Evolutionary conservation across 129 eudicot genomes (phyloP).

Genomic region (Rutidosis leptorrhynchoides): DNA sequence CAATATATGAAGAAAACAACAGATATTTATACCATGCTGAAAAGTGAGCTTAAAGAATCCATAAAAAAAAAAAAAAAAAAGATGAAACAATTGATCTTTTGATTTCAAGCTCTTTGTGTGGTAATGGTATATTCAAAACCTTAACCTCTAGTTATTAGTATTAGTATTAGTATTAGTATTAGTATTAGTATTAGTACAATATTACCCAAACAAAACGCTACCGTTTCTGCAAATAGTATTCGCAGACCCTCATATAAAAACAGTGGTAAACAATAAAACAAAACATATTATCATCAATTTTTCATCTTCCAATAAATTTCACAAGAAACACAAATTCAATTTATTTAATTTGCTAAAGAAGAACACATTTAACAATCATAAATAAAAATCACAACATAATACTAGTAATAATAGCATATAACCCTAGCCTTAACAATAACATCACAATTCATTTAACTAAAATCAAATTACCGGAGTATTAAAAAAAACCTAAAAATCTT

Average conservation of each 20-base stretch:
- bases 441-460: constrained; percentile 6
- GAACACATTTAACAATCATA: constrained; percentile 2
- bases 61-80: constrained; percentile 68
- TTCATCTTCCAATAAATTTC: too few species aligned
- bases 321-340: background rate
- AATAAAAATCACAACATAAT: background rate
- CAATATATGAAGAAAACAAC: background rate
- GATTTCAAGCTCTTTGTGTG: constrained; percentile 36
- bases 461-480: background rate
- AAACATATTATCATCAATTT: too few species aligned
- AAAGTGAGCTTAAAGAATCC: constrained; percentile 62
- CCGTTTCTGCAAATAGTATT: constrained; percentile 9
- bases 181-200: too few species aligned
- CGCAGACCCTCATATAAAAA: constrained; percentile 3
- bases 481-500: constrained; percentile 21
- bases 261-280: background rate
- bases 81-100: constrained; percentile 61
- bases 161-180: too few species aligned
- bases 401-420: background rate
- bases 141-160: too few species aligned
- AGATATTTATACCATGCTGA: constrained; percentile 47
- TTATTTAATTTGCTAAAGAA: background rate
- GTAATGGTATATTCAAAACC: constrained; percentile 10
- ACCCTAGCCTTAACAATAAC: constrained; percentile 15
- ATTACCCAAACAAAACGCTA: constrained; percentile 23